A percentile compares a stretch with the other conserved stretches of the same genome.
phyloP scores from a whole-genome alignment of 2,329 filamentous ascomycete species.

The Aspergillus sp. region DNA sequence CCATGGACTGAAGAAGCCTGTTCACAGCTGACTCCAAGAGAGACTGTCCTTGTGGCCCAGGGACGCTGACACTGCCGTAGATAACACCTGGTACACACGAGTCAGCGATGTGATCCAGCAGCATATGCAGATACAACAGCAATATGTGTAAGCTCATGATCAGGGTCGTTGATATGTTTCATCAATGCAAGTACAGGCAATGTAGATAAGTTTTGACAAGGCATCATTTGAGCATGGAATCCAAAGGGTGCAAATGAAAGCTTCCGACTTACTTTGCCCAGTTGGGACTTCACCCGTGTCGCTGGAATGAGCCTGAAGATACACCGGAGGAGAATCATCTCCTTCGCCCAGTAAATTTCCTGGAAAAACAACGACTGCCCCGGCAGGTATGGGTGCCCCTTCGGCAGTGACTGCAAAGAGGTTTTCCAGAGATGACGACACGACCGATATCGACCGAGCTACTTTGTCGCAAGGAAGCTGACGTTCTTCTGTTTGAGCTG shows the following conservation, averaged over 20 bases:
- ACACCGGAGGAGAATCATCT: constrained; percentile 40
- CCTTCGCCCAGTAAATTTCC: constrained; percentile 19
- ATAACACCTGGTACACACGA: constrained; percentile 43
- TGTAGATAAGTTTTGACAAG: constrained; percentile 98
- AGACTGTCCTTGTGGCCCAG: constrained; percentile 28
- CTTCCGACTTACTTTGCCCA: constrained; percentile 76
- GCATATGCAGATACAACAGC: constrained; percentile 12
- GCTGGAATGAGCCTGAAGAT: constrained; percentile 67
- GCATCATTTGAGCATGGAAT: constrained; percentile 64
- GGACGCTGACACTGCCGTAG: constrained; percentile 42
- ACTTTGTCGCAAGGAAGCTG: constrained; percentile 28
- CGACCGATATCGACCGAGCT: constrained; percentile 57
- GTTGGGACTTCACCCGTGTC: constrained; percentile 85
- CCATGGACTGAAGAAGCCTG: constrained; percentile 31
- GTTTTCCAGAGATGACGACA: constrained; percentile 54
- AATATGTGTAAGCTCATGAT: constrained; percentile 42
- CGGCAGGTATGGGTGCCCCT: constrained; percentile 65
- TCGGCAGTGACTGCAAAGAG: constrained; percentile 66
- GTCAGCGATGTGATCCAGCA: constrained; percentile 26
- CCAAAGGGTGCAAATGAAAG: constrained; percentile 3
- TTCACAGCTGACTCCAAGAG: constrained; percentile 31
- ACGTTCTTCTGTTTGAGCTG: constrained; percentile 8
- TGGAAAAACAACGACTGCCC: constrained; percentile 41
- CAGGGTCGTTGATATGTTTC: constrained; percentile 81
- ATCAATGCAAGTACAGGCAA: constrained; percentile 93